These are phyloP conservation scores for Podila verticillata DNA, from an alignment of 192 early-diverging fungal species.

Conservation along the genomic window DNA sequence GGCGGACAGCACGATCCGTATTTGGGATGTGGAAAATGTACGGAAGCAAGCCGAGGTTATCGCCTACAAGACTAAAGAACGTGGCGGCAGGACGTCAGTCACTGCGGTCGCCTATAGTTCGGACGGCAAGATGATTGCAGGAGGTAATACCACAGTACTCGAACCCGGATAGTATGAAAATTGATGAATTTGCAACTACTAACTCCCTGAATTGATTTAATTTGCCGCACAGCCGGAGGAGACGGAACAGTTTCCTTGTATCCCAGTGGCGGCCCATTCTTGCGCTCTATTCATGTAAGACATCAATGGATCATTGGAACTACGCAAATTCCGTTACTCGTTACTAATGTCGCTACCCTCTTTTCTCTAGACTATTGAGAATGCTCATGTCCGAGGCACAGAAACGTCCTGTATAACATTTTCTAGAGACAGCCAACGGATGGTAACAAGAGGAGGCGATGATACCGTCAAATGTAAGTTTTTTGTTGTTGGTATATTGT, in stretches of 20 bases:
- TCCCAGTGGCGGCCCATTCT: constrained; percentile 69
- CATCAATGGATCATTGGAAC: not conserved
- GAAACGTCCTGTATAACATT: constrained; percentile 78
- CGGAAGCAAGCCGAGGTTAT: constrained; percentile 81
- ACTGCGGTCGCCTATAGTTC: constrained; percentile 75
- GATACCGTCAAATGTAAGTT: constrained; percentile 81
- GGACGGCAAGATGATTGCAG: constrained; percentile 78
- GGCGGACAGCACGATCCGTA: constrained; percentile 81
- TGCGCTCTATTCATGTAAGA: constrained; percentile 72
- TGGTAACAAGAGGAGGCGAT: constrained; percentile 85
- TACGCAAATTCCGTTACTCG: not conserved
- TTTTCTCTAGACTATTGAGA: constrained; percentile 58
- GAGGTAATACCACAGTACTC: constrained; percentile 44
- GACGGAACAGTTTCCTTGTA: constrained; percentile 88
- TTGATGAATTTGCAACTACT: not conserved
- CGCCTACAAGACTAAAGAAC: constrained; percentile 74
- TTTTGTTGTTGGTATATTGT: not conserved
- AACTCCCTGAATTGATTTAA: not conserved
- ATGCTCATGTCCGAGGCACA: constrained; percentile 75
- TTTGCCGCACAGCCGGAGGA: constrained; percentile 55
- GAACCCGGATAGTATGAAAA: not conserved
- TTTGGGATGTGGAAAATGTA: constrained; percentile 86
- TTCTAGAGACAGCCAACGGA: constrained; percentile 66
- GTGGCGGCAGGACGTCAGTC: constrained; percentile 74
- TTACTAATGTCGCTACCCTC: not conserved